These are phyloP conservation scores for Metschnikowia rubicola DNA, from an alignment of 805 yeast genomes.

Conservation along the genomic window DNA sequence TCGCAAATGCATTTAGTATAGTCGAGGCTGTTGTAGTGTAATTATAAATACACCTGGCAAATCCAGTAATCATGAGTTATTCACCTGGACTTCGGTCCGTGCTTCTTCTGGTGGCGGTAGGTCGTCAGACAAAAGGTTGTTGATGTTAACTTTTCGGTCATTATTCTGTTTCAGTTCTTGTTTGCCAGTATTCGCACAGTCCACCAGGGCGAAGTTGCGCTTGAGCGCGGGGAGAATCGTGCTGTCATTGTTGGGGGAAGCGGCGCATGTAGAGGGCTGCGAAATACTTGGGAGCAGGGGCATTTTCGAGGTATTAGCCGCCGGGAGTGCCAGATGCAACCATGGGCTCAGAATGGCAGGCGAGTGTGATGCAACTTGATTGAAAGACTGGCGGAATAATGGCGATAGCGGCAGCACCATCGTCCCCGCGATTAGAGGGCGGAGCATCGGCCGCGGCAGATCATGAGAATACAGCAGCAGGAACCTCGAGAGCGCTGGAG, in stretches of 20 bases:
- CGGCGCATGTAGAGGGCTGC: not conserved
- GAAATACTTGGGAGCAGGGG: conserved; percentile 1
- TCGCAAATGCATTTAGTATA: no score
- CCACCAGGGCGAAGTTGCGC: not conserved
- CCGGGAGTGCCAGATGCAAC: not conserved
- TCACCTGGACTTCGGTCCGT: not conserved
- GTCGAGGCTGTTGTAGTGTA: no score
- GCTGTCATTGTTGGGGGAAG: not conserved
- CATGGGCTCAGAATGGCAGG: conserved; percentile 6
- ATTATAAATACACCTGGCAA: no score
- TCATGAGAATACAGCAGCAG: conserved; percentile 7
- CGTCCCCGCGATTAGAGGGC: conserved; percentile 12
- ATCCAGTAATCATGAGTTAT: not conserved
- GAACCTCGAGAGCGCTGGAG: conserved; percentile 22
- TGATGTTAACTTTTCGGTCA: conserved; percentile 2
- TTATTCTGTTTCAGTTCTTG: not conserved
- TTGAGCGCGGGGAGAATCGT: not conserved
- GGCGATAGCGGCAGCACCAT: conserved; percentile 39
- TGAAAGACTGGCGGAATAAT: conserved; percentile 37
- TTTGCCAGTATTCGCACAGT: no score
- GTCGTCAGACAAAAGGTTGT: conserved; percentile 6
- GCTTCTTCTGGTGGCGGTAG: not conserved
- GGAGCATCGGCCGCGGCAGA: conserved; percentile 16
- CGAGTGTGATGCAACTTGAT: conserved; percentile 14
- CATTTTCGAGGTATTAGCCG: not conserved